Evolutionary conservation across 768 basidiomycete species (phyloP).

Genomic region (Serendipita sp.): DNA sequence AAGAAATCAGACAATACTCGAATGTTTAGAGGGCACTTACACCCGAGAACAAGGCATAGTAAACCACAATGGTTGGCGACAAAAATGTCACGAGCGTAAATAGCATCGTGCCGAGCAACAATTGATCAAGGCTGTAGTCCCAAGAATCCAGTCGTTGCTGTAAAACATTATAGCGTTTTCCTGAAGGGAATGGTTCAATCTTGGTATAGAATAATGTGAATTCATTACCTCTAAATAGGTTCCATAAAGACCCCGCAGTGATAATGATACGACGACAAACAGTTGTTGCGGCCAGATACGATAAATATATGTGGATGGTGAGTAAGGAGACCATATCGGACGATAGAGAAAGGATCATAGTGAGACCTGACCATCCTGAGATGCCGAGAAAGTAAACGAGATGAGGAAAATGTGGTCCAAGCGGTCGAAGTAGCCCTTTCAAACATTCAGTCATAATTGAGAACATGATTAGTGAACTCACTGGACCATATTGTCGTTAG

Average conservation of each 20-base stretch:
- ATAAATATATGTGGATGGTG: conserved; percentile 55
- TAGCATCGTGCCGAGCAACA: conserved; percentile 83
- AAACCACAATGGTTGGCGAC: conserved; percentile 71
- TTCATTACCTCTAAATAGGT: conserved; percentile 66
- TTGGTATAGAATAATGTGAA: neutral
- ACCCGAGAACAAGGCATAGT: conserved; percentile 63
- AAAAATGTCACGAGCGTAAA: conserved; percentile 71
- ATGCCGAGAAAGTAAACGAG: conserved; percentile 10
- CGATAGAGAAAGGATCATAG: conserved; percentile 46
- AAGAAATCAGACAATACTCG: neutral
- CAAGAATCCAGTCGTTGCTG: conserved; percentile 78
- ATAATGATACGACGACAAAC: conserved; percentile 47
- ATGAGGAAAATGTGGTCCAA: conserved; percentile 15
- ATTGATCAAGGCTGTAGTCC: conserved; percentile 83
- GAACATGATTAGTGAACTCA: conserved; percentile 22
- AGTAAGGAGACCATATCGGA: conserved; percentile 50
- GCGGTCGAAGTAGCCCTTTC: conserved; percentile 18
- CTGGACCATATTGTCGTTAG: conserved; percentile 56
- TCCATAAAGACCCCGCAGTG: conserved; percentile 57
- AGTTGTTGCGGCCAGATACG: conserved; percentile 43
- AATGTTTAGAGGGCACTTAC: conserved; percentile 24
- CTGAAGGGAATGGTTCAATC: conserved; percentile 23
- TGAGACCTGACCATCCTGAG: conserved; percentile 22
- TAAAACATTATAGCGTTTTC: conserved; percentile 76
- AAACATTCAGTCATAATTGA: conserved; percentile 11